These are phyloP conservation scores for Microthlaspi erraticum DNA, from an alignment of 345 rosid genomes.

Conservation along the genomic window DNA sequence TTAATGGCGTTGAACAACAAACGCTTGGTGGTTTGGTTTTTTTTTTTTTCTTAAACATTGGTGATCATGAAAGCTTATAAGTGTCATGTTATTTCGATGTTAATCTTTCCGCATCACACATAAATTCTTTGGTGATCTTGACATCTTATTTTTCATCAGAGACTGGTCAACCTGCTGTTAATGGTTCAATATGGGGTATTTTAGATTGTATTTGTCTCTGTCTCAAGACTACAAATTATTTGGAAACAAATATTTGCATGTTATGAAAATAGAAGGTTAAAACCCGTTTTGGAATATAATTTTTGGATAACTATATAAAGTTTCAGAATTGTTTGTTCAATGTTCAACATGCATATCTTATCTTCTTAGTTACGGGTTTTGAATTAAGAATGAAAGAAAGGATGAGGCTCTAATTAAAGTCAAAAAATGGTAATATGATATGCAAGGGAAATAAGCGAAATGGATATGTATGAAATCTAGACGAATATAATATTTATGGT, in stretches of 20 bases:
- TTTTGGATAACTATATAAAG: not conserved
- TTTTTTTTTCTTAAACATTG: not conserved
- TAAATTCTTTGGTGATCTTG: not conserved
- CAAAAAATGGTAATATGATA: too few relatives aligned
- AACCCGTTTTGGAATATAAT: not conserved
- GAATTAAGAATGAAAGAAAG: not conserved
- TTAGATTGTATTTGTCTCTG: not conserved
- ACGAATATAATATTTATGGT: not conserved
- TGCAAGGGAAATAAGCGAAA: not conserved
- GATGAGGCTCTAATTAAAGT: not conserved
- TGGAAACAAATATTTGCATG: not conserved
- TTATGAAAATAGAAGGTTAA: not conserved
- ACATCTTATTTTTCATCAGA: not conserved
- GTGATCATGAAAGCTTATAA: not conserved
- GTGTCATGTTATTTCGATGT: not conserved
- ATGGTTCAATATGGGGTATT: not conserved
- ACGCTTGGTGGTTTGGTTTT: not conserved
- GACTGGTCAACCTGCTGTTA: slow-evolving; percentile 10
- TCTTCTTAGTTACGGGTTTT: not conserved
- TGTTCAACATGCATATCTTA: slow-evolving; percentile 2
- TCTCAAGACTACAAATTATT: not conserved
- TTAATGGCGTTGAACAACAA: not conserved
- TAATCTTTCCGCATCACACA: not conserved
- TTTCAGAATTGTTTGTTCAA: not conserved
- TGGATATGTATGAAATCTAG: not conserved